Evolutionary conservation across 2,329 filamentous ascomycete genomes (phyloP).

Genomic region (Pseudogymnoascus sp.): DNA sequence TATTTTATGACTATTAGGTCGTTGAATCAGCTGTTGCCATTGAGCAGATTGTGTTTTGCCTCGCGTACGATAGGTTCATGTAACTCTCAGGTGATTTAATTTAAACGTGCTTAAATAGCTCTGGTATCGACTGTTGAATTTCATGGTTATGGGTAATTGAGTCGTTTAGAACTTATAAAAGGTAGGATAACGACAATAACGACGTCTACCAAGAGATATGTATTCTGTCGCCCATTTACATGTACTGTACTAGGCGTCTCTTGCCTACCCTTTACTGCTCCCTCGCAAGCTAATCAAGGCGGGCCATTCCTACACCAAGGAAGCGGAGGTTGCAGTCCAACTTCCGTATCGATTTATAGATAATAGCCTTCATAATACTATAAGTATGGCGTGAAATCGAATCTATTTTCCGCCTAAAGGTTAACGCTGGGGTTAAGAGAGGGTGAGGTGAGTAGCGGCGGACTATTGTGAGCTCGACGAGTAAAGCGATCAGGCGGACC

Average conservation of each 20-base stretch:
- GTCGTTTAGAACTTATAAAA: not conserved
- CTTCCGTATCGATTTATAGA: too few species aligned
- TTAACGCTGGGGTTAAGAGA: too few species aligned
- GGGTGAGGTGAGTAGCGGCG: too few species aligned
- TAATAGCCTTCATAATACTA: too few species aligned
- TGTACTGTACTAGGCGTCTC: too few species aligned
- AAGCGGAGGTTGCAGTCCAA: too few species aligned
- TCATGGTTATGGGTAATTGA: not conserved
- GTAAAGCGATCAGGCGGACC: not conserved
- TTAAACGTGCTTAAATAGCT: not conserved
- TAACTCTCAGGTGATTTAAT: not conserved
- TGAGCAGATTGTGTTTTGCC: not conserved
- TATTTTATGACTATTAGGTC: conserved; percentile 35
- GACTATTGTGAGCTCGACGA: not conserved
- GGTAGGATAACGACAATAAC: not conserved
- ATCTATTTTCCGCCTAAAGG: too few species aligned
- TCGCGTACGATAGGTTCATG: not conserved
- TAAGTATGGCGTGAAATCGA: too few species aligned
- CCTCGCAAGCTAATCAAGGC: too few species aligned
- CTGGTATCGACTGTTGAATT: not conserved
- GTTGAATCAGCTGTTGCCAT: not conserved
- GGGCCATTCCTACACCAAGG: too few species aligned
- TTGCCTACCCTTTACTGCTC: too few species aligned
- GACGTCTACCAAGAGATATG: not conserved
- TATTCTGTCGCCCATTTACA: not conserved